Percentiles rank a stretch among this genome's conserved stretches.
These are phyloP conservation scores for Curvularia verruculosa DNA, from an alignment of 2,329 filamentous ascomycete species.

Conservation along the genomic window DNA sequence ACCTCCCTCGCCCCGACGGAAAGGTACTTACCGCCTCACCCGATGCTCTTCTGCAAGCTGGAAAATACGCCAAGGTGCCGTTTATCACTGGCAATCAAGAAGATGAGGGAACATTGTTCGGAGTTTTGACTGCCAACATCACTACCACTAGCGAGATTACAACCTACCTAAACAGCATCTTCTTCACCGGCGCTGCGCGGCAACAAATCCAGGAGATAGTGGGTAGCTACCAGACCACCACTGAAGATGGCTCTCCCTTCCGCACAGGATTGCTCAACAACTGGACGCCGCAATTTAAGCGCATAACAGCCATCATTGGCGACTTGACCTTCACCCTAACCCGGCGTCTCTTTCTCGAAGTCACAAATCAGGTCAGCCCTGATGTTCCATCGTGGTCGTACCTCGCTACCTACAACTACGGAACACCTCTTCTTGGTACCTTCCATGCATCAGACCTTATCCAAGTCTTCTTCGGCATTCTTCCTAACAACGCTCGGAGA, in stretches of 20 bases:
- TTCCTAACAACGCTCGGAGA: conserved; percentile 65
- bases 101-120: conserved; percentile 79
- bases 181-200: conserved; percentile 64
- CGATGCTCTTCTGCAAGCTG: conserved; percentile 60
- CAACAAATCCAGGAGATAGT: conserved; percentile 63
- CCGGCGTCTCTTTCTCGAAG: conserved; percentile 67
- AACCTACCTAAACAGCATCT: conserved; percentile 66
- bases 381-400: conserved; percentile 74
- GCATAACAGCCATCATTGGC: conserved; percentile 74
- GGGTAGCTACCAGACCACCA: conserved; percentile 64
- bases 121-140: conserved; percentile 71
- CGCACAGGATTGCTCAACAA: conserved; percentile 71
- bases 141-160: conserved; percentile 65
- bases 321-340: conserved; percentile 77
- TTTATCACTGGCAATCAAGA: conserved; percentile 77
- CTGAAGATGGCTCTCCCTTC: conserved; percentile 71
- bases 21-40: conserved; percentile 66
- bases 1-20: conserved; percentile 76
- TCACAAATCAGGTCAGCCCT: conserved; percentile 56
- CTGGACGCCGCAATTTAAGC: conserved; percentile 78
- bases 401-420: conserved; percentile 73
- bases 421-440: conserved; percentile 74
- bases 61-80: conserved; percentile 65
- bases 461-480: conserved; percentile 70
- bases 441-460: conserved; percentile 75